phyloP scores from a whole-genome alignment of 306 rosid genomes.

The Vachellia collinsii region DNA sequence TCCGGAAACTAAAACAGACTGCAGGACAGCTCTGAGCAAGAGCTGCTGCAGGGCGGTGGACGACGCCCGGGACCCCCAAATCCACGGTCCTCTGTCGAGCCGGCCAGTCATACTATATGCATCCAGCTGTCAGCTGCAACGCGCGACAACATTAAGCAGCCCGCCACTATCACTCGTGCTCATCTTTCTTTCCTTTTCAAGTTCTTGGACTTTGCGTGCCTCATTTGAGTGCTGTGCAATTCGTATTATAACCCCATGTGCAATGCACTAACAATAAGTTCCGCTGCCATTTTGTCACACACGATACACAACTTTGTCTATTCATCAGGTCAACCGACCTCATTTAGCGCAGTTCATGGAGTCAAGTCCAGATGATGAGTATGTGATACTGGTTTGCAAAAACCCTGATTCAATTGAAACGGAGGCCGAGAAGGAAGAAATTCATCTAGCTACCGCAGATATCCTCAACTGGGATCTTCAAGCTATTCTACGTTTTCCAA shows the following conservation, averaged over 20 bases:
- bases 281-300: background rate
- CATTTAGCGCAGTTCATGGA: constrained; percentile 38
- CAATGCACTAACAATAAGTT: background rate
- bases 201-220: background rate
- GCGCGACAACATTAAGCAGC: background rate
- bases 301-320: background rate
- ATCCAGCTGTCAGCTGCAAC: background rate
- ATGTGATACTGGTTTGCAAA: constrained; percentile 50
- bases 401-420: constrained; percentile 38
- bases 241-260: background rate
- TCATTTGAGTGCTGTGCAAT: background rate
- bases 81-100: background rate
- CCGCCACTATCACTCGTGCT: background rate
- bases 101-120: background rate
- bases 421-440: constrained; percentile 22
- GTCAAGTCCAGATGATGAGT: constrained; percentile 48
- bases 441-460: constrained; percentile 45
- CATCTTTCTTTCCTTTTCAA: background rate
- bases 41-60: no score
- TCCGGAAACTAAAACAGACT: no score
- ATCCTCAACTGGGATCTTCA: constrained; percentile 56
- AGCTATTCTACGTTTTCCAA: constrained; percentile 43
- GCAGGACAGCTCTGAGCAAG: background rate
- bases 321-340: background rate
- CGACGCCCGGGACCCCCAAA: background rate